A percentile compares a stretch with the other conserved stretches of the same genome.
Conservation (phyloP, 306 rosid genomes). For the Sindora glabra region DNA sequence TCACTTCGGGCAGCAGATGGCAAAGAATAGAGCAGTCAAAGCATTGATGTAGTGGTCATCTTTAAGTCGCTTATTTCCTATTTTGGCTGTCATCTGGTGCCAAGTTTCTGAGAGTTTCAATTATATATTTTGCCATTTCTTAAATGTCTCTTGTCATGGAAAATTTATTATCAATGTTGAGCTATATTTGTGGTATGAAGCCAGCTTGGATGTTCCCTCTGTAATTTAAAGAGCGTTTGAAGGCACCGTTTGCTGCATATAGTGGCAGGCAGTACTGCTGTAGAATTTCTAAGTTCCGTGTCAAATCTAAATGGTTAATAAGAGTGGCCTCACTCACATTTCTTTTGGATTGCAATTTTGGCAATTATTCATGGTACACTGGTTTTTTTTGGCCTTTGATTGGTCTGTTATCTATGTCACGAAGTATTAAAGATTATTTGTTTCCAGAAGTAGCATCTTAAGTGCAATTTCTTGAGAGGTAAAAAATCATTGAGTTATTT, state of each 20-base stretch:
- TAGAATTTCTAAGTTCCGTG: background rate
- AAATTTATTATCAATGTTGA: constrained; percentile 6
- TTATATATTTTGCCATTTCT: background rate
- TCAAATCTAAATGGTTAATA: background rate
- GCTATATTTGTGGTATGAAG: no score
- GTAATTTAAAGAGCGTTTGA: constrained; percentile 1
- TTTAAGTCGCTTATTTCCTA: no score
- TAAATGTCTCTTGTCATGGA: constrained; percentile 5
- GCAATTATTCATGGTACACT: no score
- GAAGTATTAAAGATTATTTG: no score
- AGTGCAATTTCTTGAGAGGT: no score
- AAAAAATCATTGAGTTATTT: no score
- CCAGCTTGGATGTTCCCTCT: constrained; percentile 10
- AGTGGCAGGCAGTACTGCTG: background rate
- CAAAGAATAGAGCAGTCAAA: constrained; percentile 41
- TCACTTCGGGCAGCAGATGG: constrained; percentile 93
- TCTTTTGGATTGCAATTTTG: background rate
- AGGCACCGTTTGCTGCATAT: constrained; percentile 12
- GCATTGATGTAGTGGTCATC: background rate
- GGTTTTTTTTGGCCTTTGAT: no score
- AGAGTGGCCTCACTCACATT: background rate
- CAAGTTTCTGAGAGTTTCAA: no score
- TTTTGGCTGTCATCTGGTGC: no score
- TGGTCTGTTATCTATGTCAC: no score
- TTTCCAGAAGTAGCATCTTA: no score